Evolutionary conservation across 345 rosid species (phyloP).

Genomic region (Hevea brasiliensis): DNA sequence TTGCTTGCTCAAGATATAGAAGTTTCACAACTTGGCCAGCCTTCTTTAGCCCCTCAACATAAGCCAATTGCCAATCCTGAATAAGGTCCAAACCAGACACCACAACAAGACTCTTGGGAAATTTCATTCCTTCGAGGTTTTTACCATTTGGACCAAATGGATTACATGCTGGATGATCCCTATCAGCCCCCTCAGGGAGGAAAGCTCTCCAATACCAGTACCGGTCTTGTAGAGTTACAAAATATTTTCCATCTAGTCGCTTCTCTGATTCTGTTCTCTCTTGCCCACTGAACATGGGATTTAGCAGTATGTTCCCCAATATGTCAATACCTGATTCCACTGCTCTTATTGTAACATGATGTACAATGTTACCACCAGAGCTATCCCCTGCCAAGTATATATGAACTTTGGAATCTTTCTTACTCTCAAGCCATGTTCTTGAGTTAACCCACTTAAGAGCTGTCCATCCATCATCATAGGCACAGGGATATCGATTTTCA

Average conservation of each 20-base stretch:
- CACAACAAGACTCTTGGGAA: slow-evolving; percentile 78
- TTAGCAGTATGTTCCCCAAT: slow-evolving; percentile 70
- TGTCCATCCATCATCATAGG: slow-evolving; percentile 92
- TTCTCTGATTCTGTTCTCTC: slow-evolving; percentile 81
- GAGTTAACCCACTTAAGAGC: slow-evolving; percentile 79
- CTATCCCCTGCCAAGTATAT: slow-evolving; percentile 88
- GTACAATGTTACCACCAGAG: slow-evolving; percentile 88
- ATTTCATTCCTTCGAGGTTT: slow-evolving; percentile 54
- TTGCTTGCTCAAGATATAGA: slow-evolving; percentile 66
- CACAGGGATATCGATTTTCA: slow-evolving; percentile 73
- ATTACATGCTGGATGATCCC: slow-evolving; percentile 90
- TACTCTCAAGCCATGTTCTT: slow-evolving; percentile 72
- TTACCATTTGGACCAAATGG: slow-evolving; percentile 70
- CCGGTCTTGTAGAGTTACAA: slow-evolving; percentile 66
- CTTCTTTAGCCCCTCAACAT: slow-evolving; percentile 64
- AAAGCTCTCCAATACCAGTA: slow-evolving; percentile 98
- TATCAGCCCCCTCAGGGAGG: slow-evolving; percentile 72
- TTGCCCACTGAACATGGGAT: slow-evolving; percentile 93
- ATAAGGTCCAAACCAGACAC: slow-evolving; percentile 88
- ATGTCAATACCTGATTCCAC: slow-evolving; percentile 58
- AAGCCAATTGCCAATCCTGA: slow-evolving; percentile 82
- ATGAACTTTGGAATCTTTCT: slow-evolving; percentile 67
- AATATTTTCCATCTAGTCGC: slow-evolving; percentile 74
- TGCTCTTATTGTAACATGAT: slow-evolving; percentile 75
- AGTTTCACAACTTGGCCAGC: slow-evolving; percentile 73